Base-by-base conservation (phyloP, 106 monocot species). In the Vanilla planifolia region DNA sequence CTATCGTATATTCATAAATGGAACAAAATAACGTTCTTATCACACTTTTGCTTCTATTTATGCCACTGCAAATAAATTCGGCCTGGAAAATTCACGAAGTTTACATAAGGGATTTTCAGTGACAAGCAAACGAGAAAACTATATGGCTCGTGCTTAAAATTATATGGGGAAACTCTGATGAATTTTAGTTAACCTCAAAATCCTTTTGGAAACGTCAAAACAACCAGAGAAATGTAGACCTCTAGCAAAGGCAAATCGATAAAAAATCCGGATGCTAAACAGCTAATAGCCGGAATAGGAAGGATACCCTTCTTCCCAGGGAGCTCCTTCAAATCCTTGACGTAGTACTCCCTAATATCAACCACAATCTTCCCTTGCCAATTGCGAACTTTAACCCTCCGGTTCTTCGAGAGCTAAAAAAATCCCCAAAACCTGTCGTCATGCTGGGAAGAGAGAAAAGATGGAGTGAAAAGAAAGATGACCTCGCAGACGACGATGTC, bases 261-360 rank as follows among this genome's bases (percentile, higher is more conserved):
- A 13, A 11, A 43, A 43, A 11, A 3, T 3, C 43, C 17, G 14
- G 14, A 43, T n/a, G 43, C 43, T 13, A 43, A n/a, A 43, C 9
- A 9, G 17, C 43, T 11, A 5, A 43, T n/a, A n/a, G n/a, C n/a
- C n/a, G n/a, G n/a, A n/a, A n/a, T 13, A 43, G 16, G 14, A 3
- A 43, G 43, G 32, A 28, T 27, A 88, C 84, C 92, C 79, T 93
- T 93, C 71, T 76, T 88, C 3, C 78, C 78, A 0, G 92, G 92
- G 22, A 85, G 62, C 32, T 64, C 25, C 69, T 85, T 84, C 28
- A 84, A 88, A 29, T 93, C 92, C 77, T 88, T 93, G 37, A 19
- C 33, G 74, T 84, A 93, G 68, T 68, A 88, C 79, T 93, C 92
- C 33, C 88, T 65, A 51, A 88, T 81, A 72, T 88, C 88, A 50